A percentile compares a stretch with the other conserved stretches of the same genome.
These are phyloP conservation scores for Durio zibethinus DNA, from an alignment of 345 rosid species.

Conservation along the genomic window DNA sequence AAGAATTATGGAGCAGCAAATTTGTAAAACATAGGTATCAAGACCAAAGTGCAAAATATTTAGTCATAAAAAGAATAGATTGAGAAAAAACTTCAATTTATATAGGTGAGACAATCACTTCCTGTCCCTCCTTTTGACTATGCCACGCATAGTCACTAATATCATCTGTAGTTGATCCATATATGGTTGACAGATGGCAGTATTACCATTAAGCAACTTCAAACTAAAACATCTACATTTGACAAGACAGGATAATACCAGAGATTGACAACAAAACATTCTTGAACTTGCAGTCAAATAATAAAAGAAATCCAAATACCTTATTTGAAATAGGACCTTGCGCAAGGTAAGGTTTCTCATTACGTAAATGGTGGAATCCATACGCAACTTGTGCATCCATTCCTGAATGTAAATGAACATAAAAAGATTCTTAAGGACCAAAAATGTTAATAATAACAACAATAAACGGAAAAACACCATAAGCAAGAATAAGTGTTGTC, in stretches of 20 bases:
- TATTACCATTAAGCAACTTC: not conserved
- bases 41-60: not conserved
- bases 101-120: not conserved
- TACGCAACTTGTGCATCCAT: slow-evolving; percentile 99
- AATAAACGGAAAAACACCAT: not conserved
- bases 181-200: not conserved
- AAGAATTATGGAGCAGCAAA: not conserved
- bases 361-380: slow-evolving; percentile 93
- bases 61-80: not conserved
- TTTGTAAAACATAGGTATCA: not conserved
- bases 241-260: not conserved
- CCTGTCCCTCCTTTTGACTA: not conserved
- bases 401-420: slow-evolving; percentile 38
- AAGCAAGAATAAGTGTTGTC: not conserved
- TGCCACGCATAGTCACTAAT: not conserved
- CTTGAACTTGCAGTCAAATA: not conserved
- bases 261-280: not conserved
- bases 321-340: slow-evolving; percentile 92
- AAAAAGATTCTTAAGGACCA: slow-evolving; percentile 12
- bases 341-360: slow-evolving; percentile 91
- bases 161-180: not conserved
- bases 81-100: not conserved
- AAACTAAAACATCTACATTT: not conserved
- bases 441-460: not conserved
- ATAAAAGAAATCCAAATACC: slow-evolving; percentile 36